Base-by-base conservation (phyloP, 2,329 filamentous ascomycete species). In the Aspergillus neoniger region DNA sequence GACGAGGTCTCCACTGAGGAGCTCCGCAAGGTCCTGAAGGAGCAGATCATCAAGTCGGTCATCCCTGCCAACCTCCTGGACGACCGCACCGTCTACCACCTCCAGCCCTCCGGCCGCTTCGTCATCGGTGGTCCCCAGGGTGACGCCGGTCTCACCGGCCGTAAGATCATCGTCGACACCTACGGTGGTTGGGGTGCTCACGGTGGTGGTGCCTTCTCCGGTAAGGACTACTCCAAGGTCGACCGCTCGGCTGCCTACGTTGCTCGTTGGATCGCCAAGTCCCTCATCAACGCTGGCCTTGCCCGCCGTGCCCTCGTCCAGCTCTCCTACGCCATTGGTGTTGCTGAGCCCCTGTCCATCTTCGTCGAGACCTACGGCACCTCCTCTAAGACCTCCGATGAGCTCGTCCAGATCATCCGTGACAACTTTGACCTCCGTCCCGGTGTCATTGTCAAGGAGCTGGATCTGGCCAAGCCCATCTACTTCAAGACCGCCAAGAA, bases 181-280 rank as follows among this genome's bases (percentile, higher is more conserved):
- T 99, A 99, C 84, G 95, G 95, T 85, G 95, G 95, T 75, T 98
- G 95, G 95, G 95, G 95, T 84, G 95, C 95, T 73, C 95, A 99
- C 86, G 95, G 95, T 86, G 95, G 95, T 86, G 95, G 95, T 90
- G 95, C 95, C 80, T 99, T 99, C 91, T 98, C 95, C 74, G 95
- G 95, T 76, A 99, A 99, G 90, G 95, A 99, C 81, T 99, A 97
- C 88, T 97, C 92, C 87, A 99, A 99, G 88, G 95, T 99, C 82
- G 95, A 99, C 79, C 91, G 95, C 74, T 98, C 95, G 57, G 95
- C 95, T 69, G 95, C 95, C 76, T 99, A 99, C 84, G 88, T 98
- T 71, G 93, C 87, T 71, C 92, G 95, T 79, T 99, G 95, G 95
- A 93, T 99, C 80, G 95, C 95, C 83, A 99, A 99, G 88, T 99